Evolutionary conservation across 805 yeast species (phyloP), one percentile per base, ranked within the genome.

Genomic region (Nakazawaea populi): DNA sequence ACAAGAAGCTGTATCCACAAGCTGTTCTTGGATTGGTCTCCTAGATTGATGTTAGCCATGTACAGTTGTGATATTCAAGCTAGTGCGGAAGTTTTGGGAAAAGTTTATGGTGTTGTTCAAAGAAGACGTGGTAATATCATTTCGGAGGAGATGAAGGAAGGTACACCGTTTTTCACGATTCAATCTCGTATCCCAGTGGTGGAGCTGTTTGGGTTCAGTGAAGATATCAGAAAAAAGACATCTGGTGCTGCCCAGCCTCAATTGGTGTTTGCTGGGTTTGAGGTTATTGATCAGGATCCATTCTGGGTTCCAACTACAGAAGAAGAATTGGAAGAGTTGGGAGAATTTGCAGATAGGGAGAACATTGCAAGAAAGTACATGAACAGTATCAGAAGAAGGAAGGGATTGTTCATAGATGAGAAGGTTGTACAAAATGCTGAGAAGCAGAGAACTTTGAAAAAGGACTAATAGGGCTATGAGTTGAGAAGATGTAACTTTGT

Each of bases 251-350:
- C 99, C 2, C 86, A 88, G 60, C 99, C 99, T 0, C 99, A 94
- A 66, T 74, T 94, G 48, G 88, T 91, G 8, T 94, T 92, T 61
- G 78, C 87, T 31, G 98, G 98, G 0, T 94, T 79, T 64, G 94
- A 90, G 60, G 72, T 84, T 55, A 79, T 92, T 47, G 96, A 90
- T 56, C 79, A 86, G 57, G 98, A 94, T 72, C 99, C 99, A 43
- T 94, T 87, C 74, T 94, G 99, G 99, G 96, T 94, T 12, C 99
- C 99, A 11, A 88, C 94, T 3, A 94, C 99, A 0, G 97, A 89
- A 59, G 97, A 90, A 65, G 99, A 94, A 65, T 68, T 94, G 44
- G 98, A 94, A 64, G 95, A 89, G 52, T 72, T 89, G 43, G 99
- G 99, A 30, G 96, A 89, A 56, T 79, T 80, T 57, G 96, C 97